These are phyloP conservation scores for Carallia brachiata DNA, from an alignment of 345 rosid genomes.

Conservation along the genomic window DNA sequence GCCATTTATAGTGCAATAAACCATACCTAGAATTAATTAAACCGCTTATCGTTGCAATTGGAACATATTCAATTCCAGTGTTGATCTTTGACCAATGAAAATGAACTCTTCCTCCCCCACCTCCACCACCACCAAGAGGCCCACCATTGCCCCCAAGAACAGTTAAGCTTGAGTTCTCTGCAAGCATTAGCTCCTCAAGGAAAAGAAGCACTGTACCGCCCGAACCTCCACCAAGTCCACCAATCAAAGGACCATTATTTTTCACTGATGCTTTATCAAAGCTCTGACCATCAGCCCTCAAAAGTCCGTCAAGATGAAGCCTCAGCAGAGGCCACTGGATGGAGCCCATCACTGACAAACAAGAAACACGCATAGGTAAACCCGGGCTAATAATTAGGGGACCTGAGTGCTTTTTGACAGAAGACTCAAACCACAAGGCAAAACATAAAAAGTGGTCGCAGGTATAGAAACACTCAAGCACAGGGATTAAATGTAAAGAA, in stretches of 20 bases:
- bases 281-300: conserved; percentile 89
- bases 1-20: neutral
- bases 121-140: conserved; percentile 88
- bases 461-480: conserved; percentile 7
- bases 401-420: neutral
- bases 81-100: conserved; percentile 92
- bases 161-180: conserved; percentile 65
- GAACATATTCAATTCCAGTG: conserved; percentile 67
- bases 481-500: neutral
- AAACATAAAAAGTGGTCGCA: neutral
- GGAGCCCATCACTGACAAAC: conserved; percentile 77
- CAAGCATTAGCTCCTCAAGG: conserved; percentile 75
- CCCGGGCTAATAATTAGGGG: conserved; percentile 4
- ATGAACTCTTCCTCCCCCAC: conserved; percentile 98
- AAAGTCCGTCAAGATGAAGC: conserved; percentile 71
- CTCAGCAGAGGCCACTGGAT: conserved; percentile 69
- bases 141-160: conserved; percentile 84
- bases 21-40: conserved; percentile 67
- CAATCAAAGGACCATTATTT: conserved; percentile 55
- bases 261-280: conserved; percentile 37
- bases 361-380: conserved; percentile 24
- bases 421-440: conserved; percentile 7
- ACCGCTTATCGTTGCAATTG: conserved; percentile 72
- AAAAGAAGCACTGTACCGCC: conserved; percentile 98
- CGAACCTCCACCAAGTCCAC: conserved; percentile 97